phyloP scores from a whole-genome alignment of 345 rosid genomes.

The Melaleuca alternifolia region DNA sequence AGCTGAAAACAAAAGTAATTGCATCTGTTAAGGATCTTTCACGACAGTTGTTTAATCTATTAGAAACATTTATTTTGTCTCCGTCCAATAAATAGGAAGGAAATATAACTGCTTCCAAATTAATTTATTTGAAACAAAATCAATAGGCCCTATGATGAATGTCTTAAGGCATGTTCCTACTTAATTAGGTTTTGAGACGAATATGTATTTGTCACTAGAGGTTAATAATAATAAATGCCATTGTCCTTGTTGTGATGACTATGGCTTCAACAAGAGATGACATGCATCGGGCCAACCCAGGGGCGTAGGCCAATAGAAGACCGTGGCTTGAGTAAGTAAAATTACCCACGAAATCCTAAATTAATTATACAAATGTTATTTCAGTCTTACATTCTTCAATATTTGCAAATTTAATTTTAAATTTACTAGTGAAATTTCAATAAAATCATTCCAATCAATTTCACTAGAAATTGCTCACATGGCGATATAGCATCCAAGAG shows the following conservation, averaged over 20 bases:
- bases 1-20: neutral
- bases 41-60: neutral
- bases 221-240: neutral
- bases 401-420: neutral
- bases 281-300: neutral
- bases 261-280: neutral
- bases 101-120: neutral
- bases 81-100: neutral
- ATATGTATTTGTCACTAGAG: neutral
- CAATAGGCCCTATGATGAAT: neutral
- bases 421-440: neutral
- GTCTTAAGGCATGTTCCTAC: neutral
- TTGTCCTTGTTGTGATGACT: neutral
- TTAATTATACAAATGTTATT: accelerated
- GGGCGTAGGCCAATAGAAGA: neutral
- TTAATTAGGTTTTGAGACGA: neutral
- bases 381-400: accelerated
- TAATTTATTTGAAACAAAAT: neutral
- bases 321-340: neutral
- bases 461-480: neutral
- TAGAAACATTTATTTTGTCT: neutral
- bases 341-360: neutral
- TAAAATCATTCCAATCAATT: accelerated
- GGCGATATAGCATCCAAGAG: accelerated
- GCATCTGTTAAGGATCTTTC: neutral